Percentiles rank a stretch among this genome's conserved stretches.
Conservation (phyloP, 306 rosid species). For the Dalbergia cochinchinensis region DNA sequence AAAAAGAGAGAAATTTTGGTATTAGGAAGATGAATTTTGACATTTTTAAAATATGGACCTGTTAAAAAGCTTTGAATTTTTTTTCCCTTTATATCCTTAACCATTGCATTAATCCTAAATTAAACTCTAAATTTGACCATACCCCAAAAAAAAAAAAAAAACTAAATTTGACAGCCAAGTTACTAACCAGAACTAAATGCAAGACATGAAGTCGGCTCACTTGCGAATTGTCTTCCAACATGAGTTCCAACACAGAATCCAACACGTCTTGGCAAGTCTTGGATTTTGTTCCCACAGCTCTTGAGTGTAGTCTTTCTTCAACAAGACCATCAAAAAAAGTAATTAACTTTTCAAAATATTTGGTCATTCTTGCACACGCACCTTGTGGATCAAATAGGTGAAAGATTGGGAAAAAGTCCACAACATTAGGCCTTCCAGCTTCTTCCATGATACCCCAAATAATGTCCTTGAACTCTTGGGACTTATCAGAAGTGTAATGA, state of each 20-base stretch:
- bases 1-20: too few relatives aligned
- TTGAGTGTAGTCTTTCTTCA: background rate
- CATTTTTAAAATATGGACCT: too few relatives aligned
- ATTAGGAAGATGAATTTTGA: too few relatives aligned
- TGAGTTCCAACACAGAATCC: background rate
- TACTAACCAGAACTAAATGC: background rate
- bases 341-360: background rate
- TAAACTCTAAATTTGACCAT: too few relatives aligned
- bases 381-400: background rate
- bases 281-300: background rate
- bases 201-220: background rate
- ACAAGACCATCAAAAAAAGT: background rate
- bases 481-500: conserved; percentile 27
- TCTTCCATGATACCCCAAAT: background rate
- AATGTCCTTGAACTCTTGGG: conserved; percentile 30
- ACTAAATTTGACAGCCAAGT: background rate
- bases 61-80: too few relatives aligned
- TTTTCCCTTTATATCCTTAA: too few relatives aligned
- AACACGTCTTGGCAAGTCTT: background rate
- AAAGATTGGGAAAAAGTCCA: background rate
- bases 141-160: too few relatives aligned
- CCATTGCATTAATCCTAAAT: too few relatives aligned
- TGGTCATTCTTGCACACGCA: background rate
- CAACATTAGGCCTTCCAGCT: conserved; percentile 2
- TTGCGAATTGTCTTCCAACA: background rate